Evolutionary conservation across 139 green algal species (phyloP).

Genomic region (Dunaliella primolecta): DNA sequence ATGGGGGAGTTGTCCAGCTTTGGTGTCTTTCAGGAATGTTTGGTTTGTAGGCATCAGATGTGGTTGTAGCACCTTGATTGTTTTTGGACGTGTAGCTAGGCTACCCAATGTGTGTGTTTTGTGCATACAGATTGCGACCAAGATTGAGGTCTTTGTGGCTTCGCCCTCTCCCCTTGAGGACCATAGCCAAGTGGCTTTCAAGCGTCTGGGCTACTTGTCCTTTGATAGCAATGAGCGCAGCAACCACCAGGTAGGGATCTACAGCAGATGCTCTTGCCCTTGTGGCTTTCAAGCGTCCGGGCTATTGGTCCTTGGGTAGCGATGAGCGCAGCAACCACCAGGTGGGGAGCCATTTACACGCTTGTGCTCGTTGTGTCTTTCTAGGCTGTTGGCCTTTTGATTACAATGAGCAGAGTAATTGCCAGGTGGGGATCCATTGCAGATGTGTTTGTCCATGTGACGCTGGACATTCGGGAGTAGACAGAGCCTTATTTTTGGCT

Average conservation of each 20-base stretch:
- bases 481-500: no score
- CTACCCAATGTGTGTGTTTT: no score
- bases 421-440: not conserved
- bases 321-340: conserved; percentile 83
- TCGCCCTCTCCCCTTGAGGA: conserved; percentile 28
- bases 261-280: conserved; percentile 13
- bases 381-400: conserved; percentile 87
- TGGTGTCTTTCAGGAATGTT: no score
- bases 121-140: conserved; percentile 82
- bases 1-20: no score
- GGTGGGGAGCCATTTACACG: conserved; percentile 4
- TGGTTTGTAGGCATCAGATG: no score
- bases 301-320: conserved; percentile 82
- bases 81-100: no score
- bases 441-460: no score
- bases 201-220: conserved; percentile 79
- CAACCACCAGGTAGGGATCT: conserved; percentile 62
- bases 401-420: conserved; percentile 78
- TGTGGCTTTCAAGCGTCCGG: conserved; percentile 67
- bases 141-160: conserved; percentile 79
- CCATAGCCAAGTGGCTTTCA: conserved; percentile 42
- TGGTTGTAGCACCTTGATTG: no score
- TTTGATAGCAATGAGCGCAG: conserved; percentile 90
- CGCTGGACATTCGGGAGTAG: no score
- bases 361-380: conserved; percentile 33